Conservation (phyloP, 2,329 filamentous ascomycete species). For the Botrytis pseudocinerea region DNA sequence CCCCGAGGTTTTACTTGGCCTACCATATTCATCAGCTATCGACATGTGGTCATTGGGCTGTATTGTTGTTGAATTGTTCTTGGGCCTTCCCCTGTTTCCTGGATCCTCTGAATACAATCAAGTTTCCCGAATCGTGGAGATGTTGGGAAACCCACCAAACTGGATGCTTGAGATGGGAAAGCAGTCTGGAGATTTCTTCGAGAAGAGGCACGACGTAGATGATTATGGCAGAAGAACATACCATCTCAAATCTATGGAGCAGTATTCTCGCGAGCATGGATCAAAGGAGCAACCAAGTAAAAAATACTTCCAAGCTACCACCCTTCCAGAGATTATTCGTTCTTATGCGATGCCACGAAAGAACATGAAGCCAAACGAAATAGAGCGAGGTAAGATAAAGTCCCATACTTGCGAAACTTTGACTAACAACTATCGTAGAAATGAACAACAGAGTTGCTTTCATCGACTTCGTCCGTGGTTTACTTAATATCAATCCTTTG, state of each 20-base stretch:
- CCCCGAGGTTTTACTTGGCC: slow-evolving; percentile 89
- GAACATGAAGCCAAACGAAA: slow-evolving; percentile 97
- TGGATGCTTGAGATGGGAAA: slow-evolving; percentile 99
- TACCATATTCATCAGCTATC: slow-evolving; percentile 97
- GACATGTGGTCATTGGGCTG: slow-evolving; percentile 99
- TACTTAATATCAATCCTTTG: slow-evolving; percentile 91
- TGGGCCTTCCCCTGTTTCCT: slow-evolving; percentile 90
- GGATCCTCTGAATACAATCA: slow-evolving; percentile 99
- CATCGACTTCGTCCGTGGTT: slow-evolving; percentile 93
- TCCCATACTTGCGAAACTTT: slow-evolving; percentile 26
- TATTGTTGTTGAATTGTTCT: slow-evolving; percentile 96
- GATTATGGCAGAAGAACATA: slow-evolving; percentile 92
- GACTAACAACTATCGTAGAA: slow-evolving; percentile 57
- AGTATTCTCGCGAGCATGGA: slow-evolving; percentile 92
- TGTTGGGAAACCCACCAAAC: slow-evolving; percentile 92
- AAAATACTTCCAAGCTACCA: slow-evolving; percentile 96
- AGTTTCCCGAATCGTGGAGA: slow-evolving; percentile 94
- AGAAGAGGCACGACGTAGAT: slow-evolving; percentile 77
- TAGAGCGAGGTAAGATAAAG: slow-evolving; percentile 77
- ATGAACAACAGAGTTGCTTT: slow-evolving; percentile 98
- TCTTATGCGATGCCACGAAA: slow-evolving; percentile 98
- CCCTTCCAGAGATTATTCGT: slow-evolving; percentile 94
- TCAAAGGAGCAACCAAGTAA: slow-evolving; percentile 99
- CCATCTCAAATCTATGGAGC: slow-evolving; percentile 94
- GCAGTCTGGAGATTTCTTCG: slow-evolving; percentile 95